Evolutionary conservation across 208 protist species (phyloP), one percentile per base, ranked within the genome.

Genomic region (Borovskyia barvae): DNA sequence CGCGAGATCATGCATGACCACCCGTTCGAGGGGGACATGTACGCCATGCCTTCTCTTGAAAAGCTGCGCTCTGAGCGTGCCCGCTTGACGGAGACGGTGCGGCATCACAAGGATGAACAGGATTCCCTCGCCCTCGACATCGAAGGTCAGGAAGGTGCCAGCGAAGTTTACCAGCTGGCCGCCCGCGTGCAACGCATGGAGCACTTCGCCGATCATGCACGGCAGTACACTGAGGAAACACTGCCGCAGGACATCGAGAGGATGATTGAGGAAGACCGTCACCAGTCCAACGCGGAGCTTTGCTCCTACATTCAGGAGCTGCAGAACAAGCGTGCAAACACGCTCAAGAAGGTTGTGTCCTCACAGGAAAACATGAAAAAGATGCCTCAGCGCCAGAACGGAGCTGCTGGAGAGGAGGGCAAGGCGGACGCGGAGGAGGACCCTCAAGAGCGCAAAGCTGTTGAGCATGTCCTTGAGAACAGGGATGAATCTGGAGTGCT

Each of bases 101-200:
- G 72, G 45, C 77, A 89, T 60, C 71, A 84, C 78, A 87, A 90
- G 76, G 80, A 93, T 50, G 80, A 88, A 65, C 80, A 85, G 56
- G 81, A 90, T 58, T 77, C 77, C 8, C 53, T 89, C 19, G 45
- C 71, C 17, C 80, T 83, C 20, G 77, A 91, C 51, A 73, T 91
- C 17, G 82, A 91, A 50, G 62, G 54, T 0, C 49, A 83, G 36
- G 70, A 86, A 25, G 71, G 59, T 9, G 66, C 57, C 6, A 42
- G 67, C 9, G 68, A 75, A 17, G 43, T 91, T 29, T 86, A 82
- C 57, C 72, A 84, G 24, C 63, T 74, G 9, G 87, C 79, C 14
- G 87, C 84, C 6, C 83, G 87, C 17, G 72, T 91, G 54, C 81
- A 91, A 52, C 73, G 75, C 8, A 72, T 90, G 26, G 87, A 90